These are phyloP conservation scores for Ceratobasidium theobromae DNA, from an alignment of 1,284 basidiomycete genomes.

Conservation along the genomic window DNA sequence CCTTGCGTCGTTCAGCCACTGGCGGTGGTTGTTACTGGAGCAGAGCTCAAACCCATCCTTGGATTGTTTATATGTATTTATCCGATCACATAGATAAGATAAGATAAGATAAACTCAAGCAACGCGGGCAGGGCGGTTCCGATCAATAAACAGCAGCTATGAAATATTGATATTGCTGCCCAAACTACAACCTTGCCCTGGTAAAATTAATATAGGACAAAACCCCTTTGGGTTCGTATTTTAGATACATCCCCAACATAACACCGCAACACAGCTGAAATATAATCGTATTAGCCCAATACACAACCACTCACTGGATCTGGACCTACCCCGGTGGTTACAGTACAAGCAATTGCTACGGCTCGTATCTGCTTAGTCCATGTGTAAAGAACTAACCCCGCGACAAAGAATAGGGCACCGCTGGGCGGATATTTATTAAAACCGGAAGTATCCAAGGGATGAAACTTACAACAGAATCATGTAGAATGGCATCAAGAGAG, in stretches of 20 bases:
- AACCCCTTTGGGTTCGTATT: slow-evolving; percentile 17
- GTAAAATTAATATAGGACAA: slow-evolving; percentile 18
- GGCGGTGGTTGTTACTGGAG: slow-evolving; percentile 14
- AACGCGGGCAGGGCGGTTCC: no score
- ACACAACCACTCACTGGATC: background rate
- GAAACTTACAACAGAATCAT: slow-evolving; percentile 19
- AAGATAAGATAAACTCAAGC: background rate
- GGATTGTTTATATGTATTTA: background rate
- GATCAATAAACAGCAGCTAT: background rate
- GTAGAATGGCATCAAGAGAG: slow-evolving; percentile 11
- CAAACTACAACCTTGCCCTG: background rate
- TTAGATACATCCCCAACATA: slow-evolving; percentile 16
- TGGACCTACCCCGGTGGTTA: background rate
- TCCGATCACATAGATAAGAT: slow-evolving; percentile 25
- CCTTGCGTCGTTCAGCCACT: background rate
- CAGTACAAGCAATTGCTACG: background rate
- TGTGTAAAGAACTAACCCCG: background rate
- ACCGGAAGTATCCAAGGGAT: background rate
- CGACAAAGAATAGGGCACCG: slow-evolving; percentile 1
- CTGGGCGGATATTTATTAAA: background rate
- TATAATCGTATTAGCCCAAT: background rate
- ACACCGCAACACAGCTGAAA: slow-evolving; percentile 4
- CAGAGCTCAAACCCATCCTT: background rate
- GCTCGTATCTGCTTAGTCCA: background rate
- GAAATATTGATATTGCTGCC: no score